Evolutionary conservation across 1,284 basidiomycete species (phyloP), one percentile per base, ranked within the genome.

Genomic region (Cutaneotrichosporon cutaneum): DNA sequence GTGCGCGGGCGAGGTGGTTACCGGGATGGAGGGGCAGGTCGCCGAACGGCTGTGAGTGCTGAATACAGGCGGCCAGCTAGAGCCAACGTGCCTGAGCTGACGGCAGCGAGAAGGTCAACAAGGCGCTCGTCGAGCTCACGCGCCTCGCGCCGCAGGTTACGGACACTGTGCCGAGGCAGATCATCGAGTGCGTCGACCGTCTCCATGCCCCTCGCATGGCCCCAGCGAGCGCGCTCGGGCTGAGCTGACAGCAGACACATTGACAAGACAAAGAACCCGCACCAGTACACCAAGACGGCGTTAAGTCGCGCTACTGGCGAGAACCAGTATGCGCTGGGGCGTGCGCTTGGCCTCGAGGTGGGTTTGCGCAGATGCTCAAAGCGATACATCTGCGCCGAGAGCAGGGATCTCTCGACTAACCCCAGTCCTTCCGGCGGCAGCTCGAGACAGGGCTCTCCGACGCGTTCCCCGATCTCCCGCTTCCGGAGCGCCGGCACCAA

Each of bases 291-390:
- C 48, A 74, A 72, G 63, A 72, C 58, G 30, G 52, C 69, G 42
- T 64, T 76, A n/a, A 59, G 60, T 2, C 60, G 74, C 27, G 75
- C 74, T 1, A 73, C 72, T 1, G 75, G 75, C 33, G 75, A 77
- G 66, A 78, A 76, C 56, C 77, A 78, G 58, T 75, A 77, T 59
- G 70, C 75, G 27, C 64, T 77, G 8, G 77, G 77, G 0, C 61
- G 77, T 22, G 66, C 75, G 10, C 54, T 77, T 2, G 77, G 77
- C 24, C 62, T 78, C 10, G 77, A 77, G 64, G 76, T 78, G 65
- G 30, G 72, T 70, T 8, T 9, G 24, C 4, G 9, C 47, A 45
- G 24, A 10, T 10, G 18, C 22, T 16, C 22, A 45, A 4, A 30
- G 4, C 30, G 44, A 22, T 45, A 10, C 48, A 50, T 32, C 48